Base-by-base conservation (phyloP, 495 filamentous ascomycete species). In the Evernia prunastri region DNA sequence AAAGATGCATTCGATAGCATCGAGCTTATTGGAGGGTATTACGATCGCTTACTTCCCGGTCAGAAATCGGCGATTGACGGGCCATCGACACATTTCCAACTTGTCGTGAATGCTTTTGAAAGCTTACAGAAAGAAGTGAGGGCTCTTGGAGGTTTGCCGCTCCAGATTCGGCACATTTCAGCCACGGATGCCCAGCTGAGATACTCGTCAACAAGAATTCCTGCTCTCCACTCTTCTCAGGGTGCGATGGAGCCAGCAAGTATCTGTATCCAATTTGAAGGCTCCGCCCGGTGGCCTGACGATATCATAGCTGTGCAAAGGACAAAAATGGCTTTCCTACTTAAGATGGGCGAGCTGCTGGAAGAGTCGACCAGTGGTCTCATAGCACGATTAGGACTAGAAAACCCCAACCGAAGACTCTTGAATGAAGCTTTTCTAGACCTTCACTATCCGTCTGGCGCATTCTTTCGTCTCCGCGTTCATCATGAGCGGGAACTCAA, bases 271-370 rank as follows among this genome's bases (percentile, higher is more conserved):
- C 92, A 93, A 67, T 97, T 98, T 68, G 94, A 98, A 76, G 90
- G 89, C 39, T 97, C 95, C 7, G 85, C 84, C 13, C 87, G 92
- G 62, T 98, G 94, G 94, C 95, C 94, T 0, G 92, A 97, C 67
- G 88, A 93, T 69, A 76, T 97, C 11, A 80, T 80, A 13, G 92
- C 94, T 5, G 93, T 98, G 53, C 94, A 97, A 72, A 84, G 89
- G 72, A 93, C 92, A 15, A 98, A 98, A 74, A 81, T 93, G 29
- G 95, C 93, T 0, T 95, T 98, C 71, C 81, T 97, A 3, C 71
- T 95, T 10, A 92, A 89, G 72, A 87, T 97, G 58, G 86, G 84
- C 33, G 85, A 85, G 57, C 81, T 89, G 0, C 74, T 98, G 12
- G 79, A 87, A 64, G 74, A 75, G 35, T 66, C 70, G 54, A 71